phyloP scores from a whole-genome alignment of 345 rosid genomes.

The Theobroma cacao region DNA sequence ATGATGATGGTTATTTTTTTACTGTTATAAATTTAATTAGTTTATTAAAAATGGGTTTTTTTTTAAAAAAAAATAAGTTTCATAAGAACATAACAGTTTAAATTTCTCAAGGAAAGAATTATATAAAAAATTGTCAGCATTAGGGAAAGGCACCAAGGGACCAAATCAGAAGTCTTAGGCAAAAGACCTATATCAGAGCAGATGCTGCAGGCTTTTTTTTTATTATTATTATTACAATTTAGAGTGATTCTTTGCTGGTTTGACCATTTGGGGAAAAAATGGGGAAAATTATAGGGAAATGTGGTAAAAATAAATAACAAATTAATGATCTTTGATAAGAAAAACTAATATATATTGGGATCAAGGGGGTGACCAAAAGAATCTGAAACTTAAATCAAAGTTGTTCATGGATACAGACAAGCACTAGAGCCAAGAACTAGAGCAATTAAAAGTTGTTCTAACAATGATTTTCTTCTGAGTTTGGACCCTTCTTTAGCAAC shows the following conservation, averaged over 20 bases:
- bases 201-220: background rate
- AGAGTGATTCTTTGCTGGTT: background rate
- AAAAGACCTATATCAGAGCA: background rate
- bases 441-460: slow-evolving; percentile 6
- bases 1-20: no score
- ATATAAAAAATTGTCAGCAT: no score
- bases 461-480: slow-evolving; percentile 17
- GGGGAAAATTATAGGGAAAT: background rate
- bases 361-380: background rate
- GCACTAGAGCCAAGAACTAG: background rate
- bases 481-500: slow-evolving; percentile 23
- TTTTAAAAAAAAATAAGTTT: no score
- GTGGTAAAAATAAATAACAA: background rate
- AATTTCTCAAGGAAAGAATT: background rate
- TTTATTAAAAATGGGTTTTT: no score
- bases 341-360: background rate
- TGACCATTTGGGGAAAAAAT: background rate
- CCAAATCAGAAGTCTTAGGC: background rate
- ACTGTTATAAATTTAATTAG: no score
- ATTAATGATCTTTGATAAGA: background rate
- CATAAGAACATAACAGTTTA: no score
- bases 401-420: background rate
- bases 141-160: no score
- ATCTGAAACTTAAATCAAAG: background rate
- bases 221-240: no score